These are phyloP conservation scores for Colletotrichum tanaceti DNA, from an alignment of 2,329 filamentous ascomycete genomes.

Conservation along the genomic window DNA sequence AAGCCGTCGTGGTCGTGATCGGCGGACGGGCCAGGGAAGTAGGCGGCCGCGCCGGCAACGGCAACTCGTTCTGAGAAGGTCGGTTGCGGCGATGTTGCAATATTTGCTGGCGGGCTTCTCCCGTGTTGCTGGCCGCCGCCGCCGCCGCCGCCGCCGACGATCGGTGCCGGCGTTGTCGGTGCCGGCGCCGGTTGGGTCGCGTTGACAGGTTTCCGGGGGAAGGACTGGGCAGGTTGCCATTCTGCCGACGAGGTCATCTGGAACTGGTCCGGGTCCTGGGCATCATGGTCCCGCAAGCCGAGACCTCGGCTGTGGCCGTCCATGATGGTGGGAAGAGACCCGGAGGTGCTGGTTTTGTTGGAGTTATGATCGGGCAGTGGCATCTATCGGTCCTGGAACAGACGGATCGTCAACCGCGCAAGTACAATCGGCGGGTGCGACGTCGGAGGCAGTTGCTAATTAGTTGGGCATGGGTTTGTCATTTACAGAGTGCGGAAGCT, in stretches of 20 bases:
- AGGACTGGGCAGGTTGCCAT: constrained; percentile 20
- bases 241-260: constrained; percentile 32
- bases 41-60: constrained; percentile 23
- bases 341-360: too few relatives aligned
- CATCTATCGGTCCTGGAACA: constrained; percentile 2
- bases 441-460: too few relatives aligned
- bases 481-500: background rate
- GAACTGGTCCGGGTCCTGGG: background rate
- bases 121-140: constrained; percentile 32
- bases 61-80: constrained; percentile 31
- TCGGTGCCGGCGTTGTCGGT: constrained; percentile 33
- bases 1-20: background rate
- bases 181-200: constrained; percentile 9
- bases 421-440: background rate
- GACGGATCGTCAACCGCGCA: background rate
- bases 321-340: background rate
- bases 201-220: constrained; percentile 26
- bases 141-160: constrained; percentile 29
- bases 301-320: constrained; percentile 15
- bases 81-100: constrained; percentile 15
- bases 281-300: constrained; percentile 9
- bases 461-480: background rate
- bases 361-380: background rate
- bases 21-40: constrained; percentile 19
- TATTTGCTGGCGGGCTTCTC: constrained; percentile 23